Conservation (phyloP, 371 early-diverging fungal genomes). For the Entomophthora muscae region DNA sequence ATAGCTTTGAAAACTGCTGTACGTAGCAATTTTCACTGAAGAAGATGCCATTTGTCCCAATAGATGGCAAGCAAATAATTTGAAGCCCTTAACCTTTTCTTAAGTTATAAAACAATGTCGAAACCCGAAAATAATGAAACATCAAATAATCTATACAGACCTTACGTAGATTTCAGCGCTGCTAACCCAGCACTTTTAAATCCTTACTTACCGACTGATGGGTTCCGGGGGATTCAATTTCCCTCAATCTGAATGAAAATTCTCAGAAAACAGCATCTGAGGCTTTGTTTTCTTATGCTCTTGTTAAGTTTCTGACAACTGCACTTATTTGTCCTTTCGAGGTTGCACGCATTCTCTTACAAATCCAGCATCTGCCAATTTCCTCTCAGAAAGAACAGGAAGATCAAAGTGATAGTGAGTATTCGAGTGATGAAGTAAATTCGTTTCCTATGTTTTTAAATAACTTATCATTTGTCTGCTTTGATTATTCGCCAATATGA, state of each 20-base stretch:
- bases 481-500: too few species aligned
- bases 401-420: conserved; percentile 8
- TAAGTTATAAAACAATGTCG: not conserved
- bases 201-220: not conserved
- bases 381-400: not conserved
- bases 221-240: not conserved
- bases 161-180: conserved; percentile 6
- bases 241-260: not conserved
- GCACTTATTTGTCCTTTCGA: conserved; percentile 54
- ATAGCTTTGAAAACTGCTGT: too few species aligned
- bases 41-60: too few species aligned
- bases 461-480: too few species aligned
- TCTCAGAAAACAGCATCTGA: not conserved
- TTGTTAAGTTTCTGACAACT: conserved; percentile 38
- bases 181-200: not conserved
- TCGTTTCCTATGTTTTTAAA: not conserved
- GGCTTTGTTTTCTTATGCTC: conserved; percentile 16
- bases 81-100: too few species aligned
- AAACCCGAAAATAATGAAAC: not conserved
- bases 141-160: not conserved
- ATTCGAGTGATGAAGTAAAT: conserved; percentile 2
- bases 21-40: too few species aligned
- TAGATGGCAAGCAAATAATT: too few species aligned
- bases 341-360: conserved; percentile 52
- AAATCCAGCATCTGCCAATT: conserved; percentile 57